These are phyloP conservation scores for Talaromyces sp. DNA, from an alignment of 2,329 filamentous ascomycete species.

Conservation along the genomic window DNA sequence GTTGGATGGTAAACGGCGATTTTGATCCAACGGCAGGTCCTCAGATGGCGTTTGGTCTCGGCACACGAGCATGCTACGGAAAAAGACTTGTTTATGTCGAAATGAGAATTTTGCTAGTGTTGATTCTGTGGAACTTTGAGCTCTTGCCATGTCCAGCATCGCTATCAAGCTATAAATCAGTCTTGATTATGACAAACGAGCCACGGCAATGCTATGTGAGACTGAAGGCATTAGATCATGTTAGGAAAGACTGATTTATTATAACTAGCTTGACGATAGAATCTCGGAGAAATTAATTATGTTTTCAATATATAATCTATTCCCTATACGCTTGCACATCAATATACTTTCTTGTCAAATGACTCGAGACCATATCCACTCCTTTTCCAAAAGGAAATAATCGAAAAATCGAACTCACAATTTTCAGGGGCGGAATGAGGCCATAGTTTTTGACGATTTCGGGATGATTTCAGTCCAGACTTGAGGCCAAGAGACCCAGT, in stretches of 20 bases:
- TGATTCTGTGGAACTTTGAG: constrained; percentile 8
- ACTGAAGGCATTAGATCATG: neutral
- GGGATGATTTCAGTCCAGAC: neutral
- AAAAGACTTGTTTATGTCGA: neutral
- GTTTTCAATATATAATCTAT: neutral
- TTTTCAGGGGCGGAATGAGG: neutral
- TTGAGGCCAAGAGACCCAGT: neutral
- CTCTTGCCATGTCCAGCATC: constrained; percentile 1
- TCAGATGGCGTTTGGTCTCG: neutral
- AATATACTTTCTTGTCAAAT: neutral
- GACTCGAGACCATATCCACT: neutral
- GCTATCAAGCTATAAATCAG: constrained; percentile 4
- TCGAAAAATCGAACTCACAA: neutral
- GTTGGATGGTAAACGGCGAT: neutral
- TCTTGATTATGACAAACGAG: constrained; percentile 6
- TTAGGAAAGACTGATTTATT: neutral
- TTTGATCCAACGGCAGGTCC: neutral
- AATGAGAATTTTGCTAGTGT: constrained; percentile 2
- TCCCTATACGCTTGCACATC: neutral
- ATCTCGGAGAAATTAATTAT: neutral
- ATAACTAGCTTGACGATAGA: neutral
- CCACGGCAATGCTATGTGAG: constrained; percentile 1
- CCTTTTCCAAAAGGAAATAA: neutral
- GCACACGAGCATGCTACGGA: neutral
- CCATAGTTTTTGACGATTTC: too few species aligned